Evolutionary conservation across 2,329 filamentous ascomycete species (phyloP).

Genomic region (Botrytis cinerea): DNA sequence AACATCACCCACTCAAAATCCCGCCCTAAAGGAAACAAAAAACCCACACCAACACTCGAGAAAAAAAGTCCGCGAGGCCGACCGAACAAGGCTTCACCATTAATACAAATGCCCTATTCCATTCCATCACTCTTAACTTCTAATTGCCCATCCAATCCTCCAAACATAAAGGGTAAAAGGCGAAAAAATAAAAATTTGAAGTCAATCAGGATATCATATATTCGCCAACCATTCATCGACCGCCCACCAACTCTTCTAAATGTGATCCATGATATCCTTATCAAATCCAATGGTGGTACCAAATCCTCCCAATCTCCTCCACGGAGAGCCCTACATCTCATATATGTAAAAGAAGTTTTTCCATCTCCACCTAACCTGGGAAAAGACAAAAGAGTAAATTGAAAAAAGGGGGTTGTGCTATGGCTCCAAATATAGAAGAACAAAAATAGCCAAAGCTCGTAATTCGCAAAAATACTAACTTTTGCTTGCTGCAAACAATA

Average conservation of each 20-base stretch:
- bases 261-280: slow-evolving; percentile 21
- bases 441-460: neutral
- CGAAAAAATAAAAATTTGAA: slow-evolving; percentile 11
- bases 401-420: slow-evolving; percentile 1
- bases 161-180: slow-evolving; percentile 7
- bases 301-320: slow-evolving; percentile 16
- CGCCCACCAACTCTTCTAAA: slow-evolving; percentile 20
- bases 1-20: neutral
- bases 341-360: slow-evolving; percentile 17
- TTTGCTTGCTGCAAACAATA: slow-evolving; percentile 15
- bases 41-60: neutral
- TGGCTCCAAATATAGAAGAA: slow-evolving; percentile 13
- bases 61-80: neutral
- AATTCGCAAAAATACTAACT: slow-evolving; percentile 13
- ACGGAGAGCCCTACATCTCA: slow-evolving; percentile 20
- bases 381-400: slow-evolving; percentile 10
- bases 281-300: slow-evolving; percentile 10
- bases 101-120: slow-evolving; percentile 21
- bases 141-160: slow-evolving; percentile 9
- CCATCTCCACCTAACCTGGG: slow-evolving; percentile 13
- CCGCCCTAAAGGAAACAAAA: neutral
- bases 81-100: slow-evolving; percentile 17
- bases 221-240: slow-evolving; percentile 22
- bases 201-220: slow-evolving; percentile 23
- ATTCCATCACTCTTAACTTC: slow-evolving; percentile 7